Evolutionary conservation across 1,139 yeast genomes (phyloP), one percentile per base, ranked within the genome.

Genomic region (Diutina scorzettiae): DNA sequence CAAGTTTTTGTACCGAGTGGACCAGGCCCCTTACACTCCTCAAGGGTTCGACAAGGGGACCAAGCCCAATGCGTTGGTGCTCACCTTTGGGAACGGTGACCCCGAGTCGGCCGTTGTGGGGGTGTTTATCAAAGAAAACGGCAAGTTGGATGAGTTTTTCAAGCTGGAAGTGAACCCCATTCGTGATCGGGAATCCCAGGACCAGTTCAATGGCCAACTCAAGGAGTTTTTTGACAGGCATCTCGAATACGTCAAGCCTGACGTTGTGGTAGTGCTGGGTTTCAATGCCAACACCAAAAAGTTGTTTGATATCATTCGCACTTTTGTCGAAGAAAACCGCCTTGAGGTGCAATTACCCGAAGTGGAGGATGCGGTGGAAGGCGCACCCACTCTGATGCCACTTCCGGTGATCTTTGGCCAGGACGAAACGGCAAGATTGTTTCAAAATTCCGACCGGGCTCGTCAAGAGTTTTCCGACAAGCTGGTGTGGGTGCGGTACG

Each of bases 1-100:
- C 42, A 66, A 73, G 31, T 82, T 91, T 54, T 64, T 78, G 55
- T 69, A 73, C 21, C 81, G 78, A 53, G 69, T 91, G 40, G 93
- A 91, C 57, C 97, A 89, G 64, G 96, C 97, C 2, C 96, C 98
- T 20, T 89, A 69, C 60, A 78, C 83, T 50, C 95, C 97, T 8
- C 71, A 73, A 43, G 82, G 84, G 3, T 81, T 71, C 50, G 84
- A 77, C 42, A 71, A 74, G 47, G 96, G 96, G 36, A 81, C 94
- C 5, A 72, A 80, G 44, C 94, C 98, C 21, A 78, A 84, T 48
- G 91, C 87, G 0, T 66, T 93, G 47, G 78, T 96, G 0, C 56
- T 91, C 36, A 76, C 95, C 0, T 79, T 84, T 49, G 98, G 98
- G 51, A 81, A 80, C 59, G 96, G 95, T 55, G 82, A 79, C 47